These are phyloP conservation scores for Trypanosoma melophagium DNA, from an alignment of 208 protist species.

Conservation along the genomic window DNA sequence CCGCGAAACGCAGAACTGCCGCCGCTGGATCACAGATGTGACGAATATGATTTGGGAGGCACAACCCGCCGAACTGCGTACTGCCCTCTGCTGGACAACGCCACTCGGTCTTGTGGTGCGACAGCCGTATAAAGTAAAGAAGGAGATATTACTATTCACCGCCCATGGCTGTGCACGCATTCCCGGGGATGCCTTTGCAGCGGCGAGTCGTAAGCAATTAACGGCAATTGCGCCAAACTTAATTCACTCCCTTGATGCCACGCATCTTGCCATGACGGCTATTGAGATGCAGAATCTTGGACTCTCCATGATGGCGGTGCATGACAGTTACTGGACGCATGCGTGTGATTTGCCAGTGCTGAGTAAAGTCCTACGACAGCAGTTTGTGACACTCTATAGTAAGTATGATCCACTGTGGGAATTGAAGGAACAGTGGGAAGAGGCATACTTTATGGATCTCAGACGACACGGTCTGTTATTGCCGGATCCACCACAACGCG, in stretches of 20 bases:
- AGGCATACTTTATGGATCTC: slow-evolving; percentile 87
- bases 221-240: slow-evolving; percentile 98
- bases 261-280: slow-evolving; percentile 98
- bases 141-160: slow-evolving; percentile 84
- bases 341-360: slow-evolving; percentile 92
- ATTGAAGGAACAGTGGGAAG: slow-evolving; percentile 92
- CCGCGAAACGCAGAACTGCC: slow-evolving; percentile 86
- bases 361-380: slow-evolving; percentile 91
- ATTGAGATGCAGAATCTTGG: slow-evolving; percentile 87
- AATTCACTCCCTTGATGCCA: slow-evolving; percentile 98
- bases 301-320: slow-evolving; percentile 95
- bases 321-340: slow-evolving; percentile 99
- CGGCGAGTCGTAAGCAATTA: slow-evolving; percentile 87
- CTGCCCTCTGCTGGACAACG: slow-evolving; percentile 93
- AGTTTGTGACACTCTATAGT: slow-evolving; percentile 96
- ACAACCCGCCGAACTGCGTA: slow-evolving; percentile 81
- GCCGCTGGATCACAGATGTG: slow-evolving; percentile 82
- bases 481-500: slow-evolving; percentile 86
- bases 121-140: slow-evolving; percentile 94
- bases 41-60: slow-evolving; percentile 69
- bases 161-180: slow-evolving; percentile 70
- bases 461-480: slow-evolving; percentile 79
- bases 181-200: slow-evolving; percentile 64
- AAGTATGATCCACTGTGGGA: slow-evolving; percentile 91
- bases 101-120: slow-evolving; percentile 96